Conservation (phyloP, 495 filamentous ascomycete genomes). For the Podospora anserina region DNA sequence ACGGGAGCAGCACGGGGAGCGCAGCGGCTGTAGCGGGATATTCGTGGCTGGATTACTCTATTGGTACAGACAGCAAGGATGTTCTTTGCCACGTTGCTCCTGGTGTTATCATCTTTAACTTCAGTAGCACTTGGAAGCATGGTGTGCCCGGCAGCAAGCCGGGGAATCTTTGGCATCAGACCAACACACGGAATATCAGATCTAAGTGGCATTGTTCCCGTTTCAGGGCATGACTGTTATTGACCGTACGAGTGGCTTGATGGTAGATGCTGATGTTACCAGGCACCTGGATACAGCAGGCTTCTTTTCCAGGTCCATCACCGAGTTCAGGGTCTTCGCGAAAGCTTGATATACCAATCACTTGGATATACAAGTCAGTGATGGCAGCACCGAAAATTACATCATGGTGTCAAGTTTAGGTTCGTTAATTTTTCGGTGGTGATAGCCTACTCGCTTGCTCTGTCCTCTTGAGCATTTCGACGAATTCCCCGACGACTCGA, state of each 20-base stretch:
- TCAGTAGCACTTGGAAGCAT: constrained; percentile 16
- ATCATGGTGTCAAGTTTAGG: no score
- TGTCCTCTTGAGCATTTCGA: no score
- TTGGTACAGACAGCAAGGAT: constrained; percentile 17
- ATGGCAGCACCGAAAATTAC: no score
- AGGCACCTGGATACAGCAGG: not conserved
- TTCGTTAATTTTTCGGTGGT: no score
- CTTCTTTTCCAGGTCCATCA: constrained; percentile 7
- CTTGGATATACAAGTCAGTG: no score
- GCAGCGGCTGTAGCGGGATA: constrained; percentile 13
- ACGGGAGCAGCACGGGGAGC: constrained; percentile 15
- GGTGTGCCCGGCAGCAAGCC: constrained; percentile 6
- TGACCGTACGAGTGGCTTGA: no score
- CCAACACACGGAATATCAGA: constrained; percentile 5
- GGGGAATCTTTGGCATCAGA: constrained; percentile 17
- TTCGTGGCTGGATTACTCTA: constrained; percentile 15
- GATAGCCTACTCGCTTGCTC: no score
- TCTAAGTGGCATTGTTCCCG: constrained; percentile 11
- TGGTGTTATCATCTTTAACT: not conserved
- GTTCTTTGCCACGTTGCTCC: not conserved
- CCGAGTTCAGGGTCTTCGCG: not conserved
- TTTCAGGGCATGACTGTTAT: not conserved
- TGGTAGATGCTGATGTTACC: no score
- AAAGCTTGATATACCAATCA: not conserved
- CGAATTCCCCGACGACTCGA: no score